Base-by-base conservation (phyloP, 345 rosid species). In the Salix koriyanagi region DNA sequence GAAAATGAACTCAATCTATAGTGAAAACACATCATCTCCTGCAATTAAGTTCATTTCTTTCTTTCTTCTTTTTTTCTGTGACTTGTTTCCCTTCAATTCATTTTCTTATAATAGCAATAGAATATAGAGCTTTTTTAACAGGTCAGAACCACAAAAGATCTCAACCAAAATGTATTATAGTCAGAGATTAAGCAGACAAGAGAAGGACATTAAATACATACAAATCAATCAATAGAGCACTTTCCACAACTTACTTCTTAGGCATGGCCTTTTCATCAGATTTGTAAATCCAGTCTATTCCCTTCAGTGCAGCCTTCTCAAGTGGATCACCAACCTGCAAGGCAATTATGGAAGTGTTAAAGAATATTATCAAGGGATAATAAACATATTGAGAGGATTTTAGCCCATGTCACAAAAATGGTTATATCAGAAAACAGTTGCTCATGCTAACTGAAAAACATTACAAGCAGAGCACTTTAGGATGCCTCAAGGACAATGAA, bases 241-340 rank as follows among this genome's bases (percentile, higher is more conserved):
- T 23, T 65, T 42, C 16, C 23, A 32, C 56, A 60, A 76, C 84
- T 82, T 80, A 94, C 99, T 83, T 94, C 85, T 86, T 96, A n/a
- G 99, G 99, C 89, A 92, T 75, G 72, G 99, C 99, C 89, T 94
- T 96, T 91, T 96, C 99, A 88, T 96, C 99, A 77, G 97, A 85
- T 85, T 91, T 96, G 84, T 96, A 96, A 81, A 86, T 96, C 99
- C 99, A 96, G 83, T 92, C 99, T 78, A 96, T 94, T 82, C 98
- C 99, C 78, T 86, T 88, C 67, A 96, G 93, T 64, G 98, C 98
- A 79, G 99, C 99, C 89, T 96, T 96, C 88, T 96, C 99, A 71
- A 96, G 98, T 83, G 99, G 99, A 88, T 96, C 98, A 30, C 99
- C 99, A 76, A 96, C 85, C 85, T 82, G 71, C 66, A 75, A 48